Conservation (phyloP, 495 filamentous ascomycete species). For the Aspergillus homomorphus region DNA sequence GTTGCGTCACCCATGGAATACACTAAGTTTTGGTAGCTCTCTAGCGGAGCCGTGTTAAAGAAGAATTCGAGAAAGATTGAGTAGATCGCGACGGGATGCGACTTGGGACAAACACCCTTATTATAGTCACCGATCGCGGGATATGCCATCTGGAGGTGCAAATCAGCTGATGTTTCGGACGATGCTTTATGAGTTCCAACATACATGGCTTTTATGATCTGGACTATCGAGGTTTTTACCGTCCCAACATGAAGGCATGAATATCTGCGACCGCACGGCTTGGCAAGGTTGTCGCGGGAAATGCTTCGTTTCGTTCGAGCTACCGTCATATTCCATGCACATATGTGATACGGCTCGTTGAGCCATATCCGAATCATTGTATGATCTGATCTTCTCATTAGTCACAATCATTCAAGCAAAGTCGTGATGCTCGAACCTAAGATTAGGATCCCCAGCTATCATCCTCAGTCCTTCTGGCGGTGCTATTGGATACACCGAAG, state of each 20-base stretch:
- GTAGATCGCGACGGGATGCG: conserved; percentile 57
- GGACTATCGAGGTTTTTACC: conserved; percentile 51
- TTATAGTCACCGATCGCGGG: conserved; percentile 28
- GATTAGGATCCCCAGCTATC: conserved; percentile 59
- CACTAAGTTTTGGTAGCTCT: conserved; percentile 28
- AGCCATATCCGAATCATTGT: conserved; percentile 19
- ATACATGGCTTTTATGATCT: conserved; percentile 49
- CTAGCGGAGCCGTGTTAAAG: conserved; percentile 57
- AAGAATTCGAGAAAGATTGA: conserved; percentile 70
- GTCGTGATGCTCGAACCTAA: conserved; percentile 13
- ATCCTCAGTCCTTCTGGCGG: conserved; percentile 67
- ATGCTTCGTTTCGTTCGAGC: conserved; percentile 22
- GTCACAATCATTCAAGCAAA: neutral
- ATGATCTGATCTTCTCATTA: conserved; percentile 15
- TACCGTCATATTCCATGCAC: conserved; percentile 20
- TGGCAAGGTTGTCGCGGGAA: conserved; percentile 17
- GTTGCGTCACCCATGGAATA: conserved; percentile 28
- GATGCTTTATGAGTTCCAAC: neutral
- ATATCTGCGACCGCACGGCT: conserved; percentile 46
- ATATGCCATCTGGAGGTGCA: conserved; percentile 24
- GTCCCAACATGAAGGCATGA: conserved; percentile 59
- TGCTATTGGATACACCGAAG: conserved; percentile 10
- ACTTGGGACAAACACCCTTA: conserved; percentile 23
- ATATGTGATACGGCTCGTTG: conserved; percentile 26
- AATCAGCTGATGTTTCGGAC: neutral